phyloP scores from a whole-genome alignment of 2,329 filamentous ascomycete species.

The Lecanosticta acicola region DNA sequence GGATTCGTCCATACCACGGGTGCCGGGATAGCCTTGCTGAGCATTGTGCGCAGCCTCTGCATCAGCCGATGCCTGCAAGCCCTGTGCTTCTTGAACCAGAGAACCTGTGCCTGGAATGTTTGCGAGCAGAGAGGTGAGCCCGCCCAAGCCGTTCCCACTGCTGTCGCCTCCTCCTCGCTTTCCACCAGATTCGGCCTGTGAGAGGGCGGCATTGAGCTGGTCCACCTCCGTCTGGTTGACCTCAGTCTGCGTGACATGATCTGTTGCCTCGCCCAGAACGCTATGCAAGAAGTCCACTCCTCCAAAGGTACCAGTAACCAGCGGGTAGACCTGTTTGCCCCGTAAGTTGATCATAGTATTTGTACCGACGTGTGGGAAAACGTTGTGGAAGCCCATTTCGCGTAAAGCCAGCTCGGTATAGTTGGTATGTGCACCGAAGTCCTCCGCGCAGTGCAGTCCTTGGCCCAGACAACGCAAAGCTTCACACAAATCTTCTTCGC shows the following conservation, averaged over 20 bases:
- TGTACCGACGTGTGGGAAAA: slow-evolving; percentile 49
- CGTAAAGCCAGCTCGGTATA: slow-evolving; percentile 50
- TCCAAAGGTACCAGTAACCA: slow-evolving; percentile 51
- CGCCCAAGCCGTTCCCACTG: slow-evolving; percentile 22
- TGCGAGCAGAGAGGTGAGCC: slow-evolving; percentile 60
- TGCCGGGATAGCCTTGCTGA: slow-evolving; percentile 14
- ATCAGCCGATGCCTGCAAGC: slow-evolving; percentile 44
- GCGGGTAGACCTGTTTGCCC: slow-evolving; percentile 45
- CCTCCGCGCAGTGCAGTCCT: slow-evolving; percentile 50
- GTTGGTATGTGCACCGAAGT: slow-evolving; percentile 52
- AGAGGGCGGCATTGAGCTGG: slow-evolving; percentile 42
- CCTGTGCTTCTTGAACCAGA: slow-evolving; percentile 43
- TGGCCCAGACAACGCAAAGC: slow-evolving; percentile 48
- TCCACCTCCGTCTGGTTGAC: slow-evolving; percentile 45
- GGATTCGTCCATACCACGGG: slow-evolving; percentile 15
- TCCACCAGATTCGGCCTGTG: slow-evolving; percentile 35
- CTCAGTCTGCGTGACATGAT: slow-evolving; percentile 46
- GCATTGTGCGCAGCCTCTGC: slow-evolving; percentile 41
- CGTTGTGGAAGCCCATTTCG: slow-evolving; percentile 47
- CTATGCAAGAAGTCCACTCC: slow-evolving; percentile 49
- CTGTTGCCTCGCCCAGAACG: slow-evolving; percentile 46
- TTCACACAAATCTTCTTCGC: slow-evolving; percentile 45
- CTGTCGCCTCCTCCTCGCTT: slow-evolving; percentile 28
- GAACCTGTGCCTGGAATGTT: slow-evolving; percentile 61
- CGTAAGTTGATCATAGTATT: slow-evolving; percentile 42